Percentiles rank a stretch among this genome's conserved stretches.
Conservation (phyloP, 2,329 filamentous ascomycete genomes). For the Cladophialophora psammophila region DNA sequence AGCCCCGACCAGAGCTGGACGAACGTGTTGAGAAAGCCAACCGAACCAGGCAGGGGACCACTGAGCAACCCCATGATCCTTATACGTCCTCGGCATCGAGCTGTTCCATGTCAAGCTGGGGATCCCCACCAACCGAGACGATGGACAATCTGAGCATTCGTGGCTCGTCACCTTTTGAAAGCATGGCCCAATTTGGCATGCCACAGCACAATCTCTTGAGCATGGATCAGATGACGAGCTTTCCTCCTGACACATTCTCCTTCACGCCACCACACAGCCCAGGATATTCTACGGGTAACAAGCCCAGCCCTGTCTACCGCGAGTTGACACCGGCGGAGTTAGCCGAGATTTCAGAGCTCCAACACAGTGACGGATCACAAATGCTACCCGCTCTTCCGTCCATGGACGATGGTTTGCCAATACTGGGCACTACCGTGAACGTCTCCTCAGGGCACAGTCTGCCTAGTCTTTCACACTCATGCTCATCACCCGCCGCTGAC, state of each 20-base stretch:
- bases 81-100: slow-evolving; percentile 48
- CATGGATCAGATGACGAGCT: slow-evolving; percentile 37
- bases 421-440: slow-evolving; percentile 25
- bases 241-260: slow-evolving; percentile 52
- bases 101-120: slow-evolving; percentile 50
- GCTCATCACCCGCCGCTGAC: slow-evolving; percentile 39
- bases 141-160: slow-evolving; percentile 51
- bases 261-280: slow-evolving; percentile 58
- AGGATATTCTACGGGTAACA: slow-evolving; percentile 49
- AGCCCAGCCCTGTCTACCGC: slow-evolving; percentile 48
- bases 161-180: slow-evolving; percentile 45
- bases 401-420: slow-evolving; percentile 30
- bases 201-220: slow-evolving; percentile 22
- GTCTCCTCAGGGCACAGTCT: slow-evolving; percentile 33
- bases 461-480: slow-evolving; percentile 37
- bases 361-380: slow-evolving; percentile 18
- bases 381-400: slow-evolving; percentile 35
- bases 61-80: slow-evolving; percentile 42
- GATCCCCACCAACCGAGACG: slow-evolving; percentile 52
- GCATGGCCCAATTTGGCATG: slow-evolving; percentile 40
- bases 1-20: slow-evolving; percentile 66
- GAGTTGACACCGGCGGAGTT: slow-evolving; percentile 49
- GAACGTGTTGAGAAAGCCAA: slow-evolving; percentile 64
- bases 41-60: slow-evolving; percentile 53
- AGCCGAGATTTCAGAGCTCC: slow-evolving; percentile 23